Conservation (phyloP, 495 filamentous ascomycete genomes). For the Glarea lozoyensis region DNA sequence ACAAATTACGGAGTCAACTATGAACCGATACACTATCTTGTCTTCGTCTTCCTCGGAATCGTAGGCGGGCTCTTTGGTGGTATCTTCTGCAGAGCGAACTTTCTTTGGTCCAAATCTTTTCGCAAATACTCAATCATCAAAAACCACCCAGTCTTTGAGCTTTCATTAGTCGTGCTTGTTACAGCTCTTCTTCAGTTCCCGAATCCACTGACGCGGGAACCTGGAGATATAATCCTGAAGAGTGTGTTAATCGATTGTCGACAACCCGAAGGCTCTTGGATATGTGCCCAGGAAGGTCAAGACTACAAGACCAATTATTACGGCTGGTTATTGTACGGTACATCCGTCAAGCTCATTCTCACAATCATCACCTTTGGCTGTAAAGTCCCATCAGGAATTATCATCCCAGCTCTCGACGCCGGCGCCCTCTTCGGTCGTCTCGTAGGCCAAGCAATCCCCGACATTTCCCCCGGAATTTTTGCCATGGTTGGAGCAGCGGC, state of each 20-base stretch:
- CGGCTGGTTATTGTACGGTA: conserved; percentile 41
- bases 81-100: conserved; percentile 47
- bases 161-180: conserved; percentile 38
- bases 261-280: conserved; percentile 26
- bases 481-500: conserved; percentile 53
- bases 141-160: conserved; percentile 41
- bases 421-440: conserved; percentile 48
- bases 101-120: conserved; percentile 46
- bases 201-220: conserved; percentile 38
- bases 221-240: conserved; percentile 45
- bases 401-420: conserved; percentile 49
- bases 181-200: conserved; percentile 44
- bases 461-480: conserved; percentile 47
- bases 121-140: conserved; percentile 41
- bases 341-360: conserved; percentile 39
- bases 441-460: conserved; percentile 37
- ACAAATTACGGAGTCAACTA: conserved; percentile 48
- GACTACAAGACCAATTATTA: conserved; percentile 27
- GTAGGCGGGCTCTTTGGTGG: conserved; percentile 47
- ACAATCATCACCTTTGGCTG: conserved; percentile 49
- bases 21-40: conserved; percentile 40
- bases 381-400: conserved; percentile 50
- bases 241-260: conserved; percentile 42
- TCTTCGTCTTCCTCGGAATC: conserved; percentile 47
- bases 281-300: conserved; percentile 37